Evolutionary conservation across 2,329 filamentous ascomycete genomes (phyloP).

Genomic region (Colletotrichum spaethianum): DNA sequence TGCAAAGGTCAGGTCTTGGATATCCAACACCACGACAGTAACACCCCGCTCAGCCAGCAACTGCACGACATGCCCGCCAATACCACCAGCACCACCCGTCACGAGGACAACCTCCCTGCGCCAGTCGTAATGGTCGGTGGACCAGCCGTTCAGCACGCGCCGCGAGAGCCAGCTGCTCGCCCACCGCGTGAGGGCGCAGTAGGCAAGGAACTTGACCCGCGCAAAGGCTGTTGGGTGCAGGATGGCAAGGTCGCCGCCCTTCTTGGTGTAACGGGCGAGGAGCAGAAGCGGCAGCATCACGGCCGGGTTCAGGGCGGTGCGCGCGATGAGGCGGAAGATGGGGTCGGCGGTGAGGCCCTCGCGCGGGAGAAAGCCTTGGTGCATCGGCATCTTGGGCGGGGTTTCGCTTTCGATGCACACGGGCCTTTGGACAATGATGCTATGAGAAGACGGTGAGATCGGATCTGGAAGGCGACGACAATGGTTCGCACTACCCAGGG

Average conservation of each 20-base stretch:
- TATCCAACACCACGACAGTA: constrained; percentile 80
- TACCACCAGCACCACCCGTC: constrained; percentile 82
- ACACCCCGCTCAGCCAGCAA: constrained; percentile 75
- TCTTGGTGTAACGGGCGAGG: constrained; percentile 73
- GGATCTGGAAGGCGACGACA: background rate
- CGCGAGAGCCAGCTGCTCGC: constrained; percentile 67
- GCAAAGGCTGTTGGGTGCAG: constrained; percentile 66
- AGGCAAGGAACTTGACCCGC: constrained; percentile 67
- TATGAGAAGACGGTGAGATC: too few relatives aligned
- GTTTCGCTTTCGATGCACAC: background rate
- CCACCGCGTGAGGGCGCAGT: constrained; percentile 64
- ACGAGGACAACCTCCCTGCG: constrained; percentile 78
- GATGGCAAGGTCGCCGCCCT: constrained; percentile 68
- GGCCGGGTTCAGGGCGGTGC: constrained; percentile 75
- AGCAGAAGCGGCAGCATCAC: constrained; percentile 76
- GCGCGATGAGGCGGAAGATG: constrained; percentile 68
- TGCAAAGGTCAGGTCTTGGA: constrained; percentile 70
- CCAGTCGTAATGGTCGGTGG: constrained; percentile 73
- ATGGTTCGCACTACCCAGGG: background rate
- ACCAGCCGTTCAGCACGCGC: constrained; percentile 65
- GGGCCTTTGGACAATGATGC: background rate
- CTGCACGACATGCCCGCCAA: constrained; percentile 76
- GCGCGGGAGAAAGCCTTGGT: constrained; percentile 67
- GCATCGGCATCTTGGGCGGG: constrained; percentile 49
- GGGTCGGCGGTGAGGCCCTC: constrained; percentile 75